Conservation (phyloP, 306 rosid species). For the Glycine tomentella region DNA sequence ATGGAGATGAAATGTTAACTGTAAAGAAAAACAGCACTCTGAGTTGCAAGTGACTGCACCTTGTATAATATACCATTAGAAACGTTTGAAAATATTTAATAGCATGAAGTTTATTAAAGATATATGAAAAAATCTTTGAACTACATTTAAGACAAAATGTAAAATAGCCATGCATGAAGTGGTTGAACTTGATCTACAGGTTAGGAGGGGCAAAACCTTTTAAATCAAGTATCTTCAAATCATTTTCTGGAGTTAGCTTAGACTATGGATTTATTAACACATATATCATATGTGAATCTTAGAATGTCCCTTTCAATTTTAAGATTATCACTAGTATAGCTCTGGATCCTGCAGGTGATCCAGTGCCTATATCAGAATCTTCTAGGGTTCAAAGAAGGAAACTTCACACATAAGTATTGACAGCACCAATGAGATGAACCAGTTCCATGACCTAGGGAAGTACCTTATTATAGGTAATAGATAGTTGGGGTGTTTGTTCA, state of each 20-base stretch:
- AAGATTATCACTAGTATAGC: slow-evolving; percentile 1
- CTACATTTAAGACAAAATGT: background rate
- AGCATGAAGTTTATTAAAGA: too few species aligned
- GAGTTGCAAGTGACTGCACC: too few species aligned
- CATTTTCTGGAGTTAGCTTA: too few species aligned
- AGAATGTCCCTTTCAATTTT: background rate
- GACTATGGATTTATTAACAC: too few species aligned
- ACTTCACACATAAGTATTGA: too few species aligned
- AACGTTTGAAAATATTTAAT: too few species aligned
- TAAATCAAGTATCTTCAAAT: too few species aligned
- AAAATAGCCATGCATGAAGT: slow-evolving; percentile 17
- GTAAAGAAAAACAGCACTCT: slow-evolving; percentile 35
- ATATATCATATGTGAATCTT: slow-evolving; percentile 25
- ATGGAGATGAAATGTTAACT: slow-evolving; percentile 69
- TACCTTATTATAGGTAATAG: background rate
- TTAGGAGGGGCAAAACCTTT: slow-evolving; percentile 21
- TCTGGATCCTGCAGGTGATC: slow-evolving; percentile 8
- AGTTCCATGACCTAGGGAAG: background rate
- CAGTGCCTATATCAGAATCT: too few species aligned
- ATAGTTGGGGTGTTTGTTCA: slow-evolving; percentile 2
- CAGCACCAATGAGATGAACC: too few species aligned
- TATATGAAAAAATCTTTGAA: slow-evolving; percentile 5
- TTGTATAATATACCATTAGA: too few species aligned
- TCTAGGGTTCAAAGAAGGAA: too few species aligned
- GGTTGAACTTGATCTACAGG: background rate